phyloP scores from a whole-genome alignment of 495 filamentous ascomycete species.

The Pseudevernia furfuracea region DNA sequence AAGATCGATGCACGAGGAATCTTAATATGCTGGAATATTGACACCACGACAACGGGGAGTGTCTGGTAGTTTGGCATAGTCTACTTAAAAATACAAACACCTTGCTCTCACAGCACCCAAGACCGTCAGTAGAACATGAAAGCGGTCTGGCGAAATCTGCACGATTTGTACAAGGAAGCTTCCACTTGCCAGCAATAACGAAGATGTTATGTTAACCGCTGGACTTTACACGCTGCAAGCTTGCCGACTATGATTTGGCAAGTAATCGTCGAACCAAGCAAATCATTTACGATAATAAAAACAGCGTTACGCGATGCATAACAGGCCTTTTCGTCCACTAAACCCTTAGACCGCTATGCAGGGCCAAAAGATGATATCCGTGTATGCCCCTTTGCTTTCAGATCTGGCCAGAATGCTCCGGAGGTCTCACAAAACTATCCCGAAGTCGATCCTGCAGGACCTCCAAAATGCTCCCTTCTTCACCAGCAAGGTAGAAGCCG shows the following conservation, averaged over 20 bases:
- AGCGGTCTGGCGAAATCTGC: neutral
- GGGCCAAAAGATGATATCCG: neutral
- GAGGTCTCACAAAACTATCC: neutral
- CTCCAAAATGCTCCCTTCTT: conserved; percentile 10
- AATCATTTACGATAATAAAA: neutral
- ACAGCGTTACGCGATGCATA: neutral
- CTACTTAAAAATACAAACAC: neutral
- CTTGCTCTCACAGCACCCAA: neutral
- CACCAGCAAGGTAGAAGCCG: neutral
- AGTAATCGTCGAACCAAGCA: too few relatives aligned
- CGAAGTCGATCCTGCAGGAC: conserved; percentile 3
- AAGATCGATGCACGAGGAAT: neutral
- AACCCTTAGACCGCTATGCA: neutral
- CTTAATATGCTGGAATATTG: too few relatives aligned
- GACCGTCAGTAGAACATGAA: neutral
- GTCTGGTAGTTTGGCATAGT: neutral
- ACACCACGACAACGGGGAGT: neutral
- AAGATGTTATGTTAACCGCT: too few relatives aligned
- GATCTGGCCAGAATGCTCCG: neutral
- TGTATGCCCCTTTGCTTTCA: neutral
- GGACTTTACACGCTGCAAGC: neutral
- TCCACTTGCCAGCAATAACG: too few relatives aligned
- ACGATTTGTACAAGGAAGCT: too few relatives aligned
- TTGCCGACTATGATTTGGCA: too few relatives aligned
- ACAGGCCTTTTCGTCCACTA: neutral